phyloP scores from a whole-genome alignment of 164 flowering plant genomes.

The Cinnamomum chago region DNA sequence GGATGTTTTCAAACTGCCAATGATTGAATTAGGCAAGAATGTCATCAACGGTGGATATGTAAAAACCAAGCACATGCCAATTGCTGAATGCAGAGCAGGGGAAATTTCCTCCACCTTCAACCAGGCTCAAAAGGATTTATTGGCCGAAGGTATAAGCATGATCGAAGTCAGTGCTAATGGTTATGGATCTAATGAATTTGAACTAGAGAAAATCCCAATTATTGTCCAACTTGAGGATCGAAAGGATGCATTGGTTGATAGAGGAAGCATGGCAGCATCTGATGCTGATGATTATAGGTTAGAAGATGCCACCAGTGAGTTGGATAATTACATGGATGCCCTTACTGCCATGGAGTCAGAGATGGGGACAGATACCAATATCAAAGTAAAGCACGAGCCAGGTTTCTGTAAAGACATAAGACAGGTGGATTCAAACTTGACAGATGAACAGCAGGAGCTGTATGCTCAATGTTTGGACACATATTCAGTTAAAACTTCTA shows the following conservation, averaged over 20 bases:
- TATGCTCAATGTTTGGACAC: slow-evolving; percentile 42
- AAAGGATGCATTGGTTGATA: slow-evolving; percentile 36
- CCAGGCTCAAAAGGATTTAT: slow-evolving; percentile 9
- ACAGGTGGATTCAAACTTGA: slow-evolving; percentile 30
- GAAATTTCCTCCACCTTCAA: slow-evolving; percentile 17
- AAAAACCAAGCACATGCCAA: slow-evolving; percentile 22
- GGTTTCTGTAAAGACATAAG: slow-evolving; percentile 19
- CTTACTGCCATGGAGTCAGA: slow-evolving; percentile 79
- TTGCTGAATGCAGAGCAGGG: slow-evolving; percentile 7
- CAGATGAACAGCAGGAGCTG: slow-evolving; percentile 32
- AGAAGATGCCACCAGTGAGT: slow-evolving; percentile 69
- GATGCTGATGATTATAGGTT: slow-evolving; percentile 32
- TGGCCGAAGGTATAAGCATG: slow-evolving; percentile 1
- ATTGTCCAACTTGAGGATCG: slow-evolving; percentile 22
- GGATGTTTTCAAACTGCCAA: slow-evolving; percentile 14
- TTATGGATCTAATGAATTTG: not conserved
- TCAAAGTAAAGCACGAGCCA: slow-evolving; percentile 26
- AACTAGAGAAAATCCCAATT: slow-evolving; percentile 20
- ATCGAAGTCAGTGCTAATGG: not conserved
- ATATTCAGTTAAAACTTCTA: slow-evolving; percentile 50
- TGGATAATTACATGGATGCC: slow-evolving; percentile 81
- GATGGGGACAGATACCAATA: slow-evolving; percentile 61
- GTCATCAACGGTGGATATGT: slow-evolving; percentile 13
- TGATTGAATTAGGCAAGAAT: slow-evolving; percentile 23
- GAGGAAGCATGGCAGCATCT: slow-evolving; percentile 20